Evolutionary conservation across 176 grass and related monocot genomes (phyloP).

Genomic region (Leersia perrieri): DNA sequence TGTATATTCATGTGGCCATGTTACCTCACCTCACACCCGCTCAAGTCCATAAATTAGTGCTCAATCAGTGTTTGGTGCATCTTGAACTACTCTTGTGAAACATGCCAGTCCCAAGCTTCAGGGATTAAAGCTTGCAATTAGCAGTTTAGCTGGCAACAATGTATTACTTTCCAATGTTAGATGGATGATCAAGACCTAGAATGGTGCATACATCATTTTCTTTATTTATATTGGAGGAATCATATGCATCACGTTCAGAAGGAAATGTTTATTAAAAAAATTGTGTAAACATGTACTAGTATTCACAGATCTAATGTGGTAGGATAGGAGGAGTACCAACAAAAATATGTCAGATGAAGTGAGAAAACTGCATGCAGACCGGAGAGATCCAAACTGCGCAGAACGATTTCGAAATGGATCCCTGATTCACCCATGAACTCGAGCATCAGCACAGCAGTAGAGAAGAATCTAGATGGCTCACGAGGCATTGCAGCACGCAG

Average conservation of each 20-base stretch:
- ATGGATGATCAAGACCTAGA: neutral
- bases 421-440: neutral
- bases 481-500: neutral
- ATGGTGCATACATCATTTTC: neutral
- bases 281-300: no score
- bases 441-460: neutral
- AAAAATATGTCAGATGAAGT: neutral
- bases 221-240: neutral
- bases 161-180: neutral
- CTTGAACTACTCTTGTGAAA: neutral
- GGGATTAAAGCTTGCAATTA: neutral
- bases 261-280: no score
- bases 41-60: neutral
- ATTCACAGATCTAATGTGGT: no score
- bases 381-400: neutral
- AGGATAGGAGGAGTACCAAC: neutral
- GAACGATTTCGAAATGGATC: neutral
- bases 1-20: neutral
- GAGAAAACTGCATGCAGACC: neutral
- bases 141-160: no score
- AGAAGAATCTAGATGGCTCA: neutral
- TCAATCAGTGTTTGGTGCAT: neutral
- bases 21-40: neutral
- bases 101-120: neutral
- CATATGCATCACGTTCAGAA: no score